Evolutionary conservation across 2,329 filamentous ascomycete genomes (phyloP).

Genomic region (Arthroderma sp.): DNA sequence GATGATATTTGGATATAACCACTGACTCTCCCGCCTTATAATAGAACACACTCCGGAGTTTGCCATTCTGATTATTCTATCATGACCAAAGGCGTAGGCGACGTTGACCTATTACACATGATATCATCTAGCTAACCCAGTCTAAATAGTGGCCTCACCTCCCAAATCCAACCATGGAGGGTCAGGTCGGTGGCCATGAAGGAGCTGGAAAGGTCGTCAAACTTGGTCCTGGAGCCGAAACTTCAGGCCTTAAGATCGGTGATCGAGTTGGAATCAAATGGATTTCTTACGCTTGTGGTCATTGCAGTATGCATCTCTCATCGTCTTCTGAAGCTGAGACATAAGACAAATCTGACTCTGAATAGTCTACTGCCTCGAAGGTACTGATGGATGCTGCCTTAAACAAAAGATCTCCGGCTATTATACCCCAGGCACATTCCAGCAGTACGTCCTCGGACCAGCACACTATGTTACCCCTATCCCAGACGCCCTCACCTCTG

Average conservation of each 20-base stretch:
- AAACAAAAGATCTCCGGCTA: constrained; percentile 52
- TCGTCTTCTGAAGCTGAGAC: neutral
- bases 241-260: constrained; percentile 48
- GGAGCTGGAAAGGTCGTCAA: constrained; percentile 55
- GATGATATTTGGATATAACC: too few species aligned
- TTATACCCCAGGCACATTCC: constrained; percentile 59
- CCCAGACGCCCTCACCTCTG: constrained; percentile 48
- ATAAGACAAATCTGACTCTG: neutral
- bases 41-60: constrained; percentile 49
- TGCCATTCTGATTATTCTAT: constrained; percentile 53
- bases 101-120: neutral
- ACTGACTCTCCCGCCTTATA: neutral
- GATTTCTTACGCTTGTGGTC: constrained; percentile 47
- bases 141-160: constrained; percentile 43
- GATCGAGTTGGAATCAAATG: constrained; percentile 61
- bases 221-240: constrained; percentile 49
- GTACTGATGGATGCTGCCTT: constrained; percentile 44
- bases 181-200: constrained; percentile 59
- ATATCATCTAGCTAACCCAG: neutral
- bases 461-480: constrained; percentile 60
- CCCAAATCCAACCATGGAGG: constrained; percentile 46
- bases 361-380: constrained; percentile 41
- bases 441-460: constrained; percentile 53
- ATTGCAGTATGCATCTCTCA: constrained; percentile 33
- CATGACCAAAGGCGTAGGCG: constrained; percentile 36